phyloP scores from a whole-genome alignment of 2,329 filamentous ascomycete species.

The Colletotrichum spinosum region DNA sequence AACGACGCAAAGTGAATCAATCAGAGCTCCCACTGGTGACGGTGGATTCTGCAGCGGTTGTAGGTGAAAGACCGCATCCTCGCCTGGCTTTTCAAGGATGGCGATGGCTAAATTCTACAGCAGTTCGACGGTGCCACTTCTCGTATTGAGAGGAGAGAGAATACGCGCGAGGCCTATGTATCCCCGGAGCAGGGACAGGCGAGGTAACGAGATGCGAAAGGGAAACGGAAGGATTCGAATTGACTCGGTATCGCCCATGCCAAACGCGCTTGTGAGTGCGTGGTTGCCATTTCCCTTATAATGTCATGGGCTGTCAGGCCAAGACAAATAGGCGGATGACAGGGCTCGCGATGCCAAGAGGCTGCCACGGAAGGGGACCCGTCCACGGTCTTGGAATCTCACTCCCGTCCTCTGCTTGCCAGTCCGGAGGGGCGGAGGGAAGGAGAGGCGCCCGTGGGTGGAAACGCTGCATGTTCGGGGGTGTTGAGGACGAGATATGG shows the following conservation, averaged over 20 bases:
- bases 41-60: conserved; percentile 7
- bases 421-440: conserved; percentile 8
- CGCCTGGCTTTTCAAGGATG: conserved; percentile 4
- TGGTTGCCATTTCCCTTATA: conserved; percentile 36
- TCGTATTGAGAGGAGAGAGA: too few relatives aligned
- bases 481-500: conserved; percentile 8
- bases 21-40: conserved; percentile 16
- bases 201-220: neutral
- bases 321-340: conserved; percentile 31
- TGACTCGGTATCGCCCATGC: conserved; percentile 3
- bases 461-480: conserved; percentile 17
- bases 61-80: conserved; percentile 30
- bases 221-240: neutral
- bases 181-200: neutral
- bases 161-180: neutral
- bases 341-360: conserved; percentile 34
- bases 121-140: neutral
- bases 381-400: conserved; percentile 28
- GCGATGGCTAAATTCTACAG: neutral
- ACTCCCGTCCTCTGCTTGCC: conserved; percentile 16
- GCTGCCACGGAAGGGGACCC: conserved; percentile 32
- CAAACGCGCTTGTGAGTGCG: conserved; percentile 17
- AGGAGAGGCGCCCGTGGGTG: neutral
- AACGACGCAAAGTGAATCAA: conserved; percentile 15
- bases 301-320: conserved; percentile 20